phyloP scores from a whole-genome alignment of 768 basidiomycete species.

The Udeniomyces megalosporus region DNA sequence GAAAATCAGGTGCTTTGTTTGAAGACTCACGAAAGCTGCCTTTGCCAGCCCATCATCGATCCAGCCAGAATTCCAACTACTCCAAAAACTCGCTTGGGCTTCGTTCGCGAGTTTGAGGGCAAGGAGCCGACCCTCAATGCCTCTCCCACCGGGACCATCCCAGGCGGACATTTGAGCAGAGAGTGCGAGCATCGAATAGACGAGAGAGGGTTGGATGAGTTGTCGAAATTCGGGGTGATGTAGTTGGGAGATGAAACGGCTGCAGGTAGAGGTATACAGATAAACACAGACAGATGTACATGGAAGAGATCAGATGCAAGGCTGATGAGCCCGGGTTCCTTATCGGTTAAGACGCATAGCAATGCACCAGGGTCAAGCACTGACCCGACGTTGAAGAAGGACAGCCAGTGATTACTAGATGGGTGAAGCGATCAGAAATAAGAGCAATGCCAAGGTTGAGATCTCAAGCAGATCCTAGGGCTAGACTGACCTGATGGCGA shows the following conservation, averaged over 20 bases:
- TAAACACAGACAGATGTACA: not conserved
- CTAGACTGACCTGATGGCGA: not conserved
- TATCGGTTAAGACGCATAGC: not conserved
- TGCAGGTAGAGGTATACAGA: too few relatives aligned
- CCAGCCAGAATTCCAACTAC: slow-evolving; percentile 10
- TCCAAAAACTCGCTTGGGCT: slow-evolving; percentile 11
- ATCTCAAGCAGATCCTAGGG: too few relatives aligned
- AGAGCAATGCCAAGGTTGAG: not conserved
- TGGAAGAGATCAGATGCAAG: not conserved
- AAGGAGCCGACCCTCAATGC: slow-evolving; percentile 3
- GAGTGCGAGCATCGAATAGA: slow-evolving; percentile 11
- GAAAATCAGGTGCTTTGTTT: too few relatives aligned
- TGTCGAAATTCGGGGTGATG: slow-evolving; percentile 8
- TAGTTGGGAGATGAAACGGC: slow-evolving; percentile 3
- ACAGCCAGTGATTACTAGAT: not conserved
- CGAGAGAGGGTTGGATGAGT: slow-evolving; percentile 9
- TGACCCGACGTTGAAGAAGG: not conserved
- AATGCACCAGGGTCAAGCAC: not conserved
- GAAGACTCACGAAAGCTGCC: slow-evolving; percentile 3
- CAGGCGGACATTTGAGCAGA: slow-evolving; percentile 5
- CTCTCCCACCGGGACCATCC: slow-evolving; percentile 8
- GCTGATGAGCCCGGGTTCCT: too few relatives aligned
- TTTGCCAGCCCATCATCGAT: slow-evolving; percentile 14
- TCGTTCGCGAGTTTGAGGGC: slow-evolving; percentile 11
- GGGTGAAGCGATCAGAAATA: not conserved